Conservation (phyloP, 331 rosid genomes). For the Stylosanthes scabra region DNA sequence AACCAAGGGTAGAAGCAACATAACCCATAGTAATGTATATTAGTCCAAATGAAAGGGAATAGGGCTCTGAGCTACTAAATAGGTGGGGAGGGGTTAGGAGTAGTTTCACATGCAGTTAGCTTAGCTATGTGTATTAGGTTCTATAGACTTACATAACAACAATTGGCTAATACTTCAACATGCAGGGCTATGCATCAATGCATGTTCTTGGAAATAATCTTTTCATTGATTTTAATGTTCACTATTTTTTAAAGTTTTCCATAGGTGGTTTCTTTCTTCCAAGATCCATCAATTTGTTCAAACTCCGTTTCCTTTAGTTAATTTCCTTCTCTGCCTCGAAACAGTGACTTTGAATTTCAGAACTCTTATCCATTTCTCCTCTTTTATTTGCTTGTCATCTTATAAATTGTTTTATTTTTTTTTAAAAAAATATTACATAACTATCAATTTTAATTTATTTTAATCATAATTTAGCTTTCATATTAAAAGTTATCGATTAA, state of each 20-base stretch:
- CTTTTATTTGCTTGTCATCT: too few relatives aligned
- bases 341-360: neutral
- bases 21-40: too few relatives aligned
- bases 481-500: too few relatives aligned
- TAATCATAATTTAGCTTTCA: too few relatives aligned
- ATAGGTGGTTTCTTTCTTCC: neutral
- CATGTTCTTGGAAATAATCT: neutral
- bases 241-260: constrained; percentile 6
- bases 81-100: neutral
- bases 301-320: neutral
- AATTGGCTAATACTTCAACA: neutral
- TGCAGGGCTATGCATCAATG: too few relatives aligned
- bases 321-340: neutral
- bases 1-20: too few relatives aligned
- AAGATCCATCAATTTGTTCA: neutral
- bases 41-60: neutral
- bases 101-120: constrained; percentile 34
- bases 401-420: too few relatives aligned
- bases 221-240: neutral
- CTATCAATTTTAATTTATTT: too few relatives aligned
- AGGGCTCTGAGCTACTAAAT: neutral
- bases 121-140: neutral
- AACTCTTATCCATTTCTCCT: too few relatives aligned
- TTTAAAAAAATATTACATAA: too few relatives aligned
- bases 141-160: neutral